These are phyloP conservation scores for Metschnikowia shivogae DNA, from an alignment of 805 yeast genomes.

Conservation along the genomic window DNA sequence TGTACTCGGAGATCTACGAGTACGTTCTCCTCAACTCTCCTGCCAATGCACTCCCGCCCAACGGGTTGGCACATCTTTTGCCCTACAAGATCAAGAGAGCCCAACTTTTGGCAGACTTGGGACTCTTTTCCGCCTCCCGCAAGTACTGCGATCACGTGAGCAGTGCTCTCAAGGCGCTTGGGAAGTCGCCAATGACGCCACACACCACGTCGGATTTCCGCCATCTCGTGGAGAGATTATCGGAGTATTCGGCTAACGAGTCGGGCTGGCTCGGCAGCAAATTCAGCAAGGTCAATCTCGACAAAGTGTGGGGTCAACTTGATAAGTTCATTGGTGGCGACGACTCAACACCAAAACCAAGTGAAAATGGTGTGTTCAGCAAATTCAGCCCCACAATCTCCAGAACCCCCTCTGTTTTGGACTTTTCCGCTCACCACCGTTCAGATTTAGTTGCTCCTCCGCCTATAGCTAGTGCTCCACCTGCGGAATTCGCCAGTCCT, in stretches of 20 bases:
- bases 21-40: slow-evolving; percentile 33
- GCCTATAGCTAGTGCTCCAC: slow-evolving; percentile 6
- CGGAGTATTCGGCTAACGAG: slow-evolving; percentile 39
- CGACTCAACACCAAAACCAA: slow-evolving; percentile 32
- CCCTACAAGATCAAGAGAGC: slow-evolving; percentile 67
- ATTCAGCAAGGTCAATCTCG: slow-evolving; percentile 59
- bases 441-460: slow-evolving; percentile 6
- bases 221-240: slow-evolving; percentile 41
- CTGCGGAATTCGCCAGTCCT: slow-evolving; percentile 12
- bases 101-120: slow-evolving; percentile 62
- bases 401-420: slow-evolving; percentile 43
- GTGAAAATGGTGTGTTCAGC: slow-evolving; percentile 58
- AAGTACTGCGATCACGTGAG: slow-evolving; percentile 55
- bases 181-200: slow-evolving; percentile 29
- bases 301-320: slow-evolving; percentile 82
- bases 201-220: slow-evolving; percentile 28
- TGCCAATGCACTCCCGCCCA: slow-evolving; percentile 26
- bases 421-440: slow-evolving; percentile 19
- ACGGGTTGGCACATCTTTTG: slow-evolving; percentile 51
- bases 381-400: slow-evolving; percentile 70
- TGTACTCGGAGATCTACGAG: slow-evolving; percentile 72
- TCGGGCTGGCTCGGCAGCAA: slow-evolving; percentile 69
- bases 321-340: slow-evolving; percentile 93
- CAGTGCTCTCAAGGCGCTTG: slow-evolving; percentile 25
- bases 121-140: slow-evolving; percentile 54